Evolutionary conservation across 495 filamentous ascomycete species (phyloP).

Genomic region (Glarea lozoyensis): DNA sequence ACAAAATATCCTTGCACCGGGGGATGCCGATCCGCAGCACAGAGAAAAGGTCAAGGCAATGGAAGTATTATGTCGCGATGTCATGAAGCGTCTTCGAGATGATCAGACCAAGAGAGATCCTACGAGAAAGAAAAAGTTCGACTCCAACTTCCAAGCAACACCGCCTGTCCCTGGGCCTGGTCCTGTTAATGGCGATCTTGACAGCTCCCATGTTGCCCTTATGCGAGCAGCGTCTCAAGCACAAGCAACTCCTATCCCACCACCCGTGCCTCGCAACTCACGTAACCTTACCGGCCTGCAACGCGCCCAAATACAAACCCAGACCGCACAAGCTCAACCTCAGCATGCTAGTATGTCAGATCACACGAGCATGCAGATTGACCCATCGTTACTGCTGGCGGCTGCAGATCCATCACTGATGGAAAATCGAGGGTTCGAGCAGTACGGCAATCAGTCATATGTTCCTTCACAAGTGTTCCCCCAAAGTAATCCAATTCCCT

Average conservation of each 20-base stretch:
- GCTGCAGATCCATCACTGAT: conserved; percentile 20
- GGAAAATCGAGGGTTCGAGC: conserved; percentile 29
- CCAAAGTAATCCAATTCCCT: conserved; percentile 36
- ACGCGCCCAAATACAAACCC: conserved; percentile 2
- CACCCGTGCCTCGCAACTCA: conserved; percentile 8
- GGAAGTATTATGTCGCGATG: conserved; percentile 62
- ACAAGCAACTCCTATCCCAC: conserved; percentile 14
- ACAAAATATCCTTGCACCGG: conserved; percentile 45
- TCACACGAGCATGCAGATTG: conserved; percentile 54
- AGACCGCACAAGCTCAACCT: conserved; percentile 20
- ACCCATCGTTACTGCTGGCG: conserved; percentile 43
- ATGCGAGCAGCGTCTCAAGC: conserved; percentile 22
- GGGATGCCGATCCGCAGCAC: conserved; percentile 44
- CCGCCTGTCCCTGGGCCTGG: conserved; percentile 3
- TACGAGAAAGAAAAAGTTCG: conserved; percentile 36
- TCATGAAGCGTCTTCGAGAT: conserved; percentile 63
- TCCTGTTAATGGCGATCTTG: conserved; percentile 18
- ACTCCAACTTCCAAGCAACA: conserved; percentile 13
- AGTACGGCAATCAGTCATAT: conserved; percentile 31
- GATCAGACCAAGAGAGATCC: conserved; percentile 55
- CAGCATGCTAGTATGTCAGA: conserved; percentile 40
- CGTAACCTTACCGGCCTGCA: background rate
- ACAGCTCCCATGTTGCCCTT: conserved; percentile 21
- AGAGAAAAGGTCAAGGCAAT: conserved; percentile 54
- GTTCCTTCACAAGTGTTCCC: conserved; percentile 21